Evolutionary conservation across 441 rosid genomes (phyloP).

Genomic region (Macaranga tanarius): DNA sequence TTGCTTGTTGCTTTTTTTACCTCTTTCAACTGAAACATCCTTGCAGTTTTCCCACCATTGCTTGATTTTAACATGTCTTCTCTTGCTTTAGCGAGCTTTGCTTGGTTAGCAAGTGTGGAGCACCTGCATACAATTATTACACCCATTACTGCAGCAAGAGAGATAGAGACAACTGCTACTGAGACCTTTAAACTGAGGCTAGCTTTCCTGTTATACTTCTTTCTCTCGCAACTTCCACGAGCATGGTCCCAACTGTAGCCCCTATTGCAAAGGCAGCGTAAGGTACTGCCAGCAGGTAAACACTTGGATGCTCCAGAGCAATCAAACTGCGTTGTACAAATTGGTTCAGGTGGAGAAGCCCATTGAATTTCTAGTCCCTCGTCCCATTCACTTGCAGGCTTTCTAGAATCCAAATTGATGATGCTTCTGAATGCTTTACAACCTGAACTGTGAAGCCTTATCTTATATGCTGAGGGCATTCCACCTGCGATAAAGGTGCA

Average conservation of each 20-base stretch:
- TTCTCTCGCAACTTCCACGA: slow-evolving; percentile 37
- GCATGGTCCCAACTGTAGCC: slow-evolving; percentile 44
- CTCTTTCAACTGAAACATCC: slow-evolving; percentile 53
- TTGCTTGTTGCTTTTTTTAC: slow-evolving; percentile 63
- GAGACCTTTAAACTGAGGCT: slow-evolving; percentile 36
- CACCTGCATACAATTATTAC: slow-evolving; percentile 24
- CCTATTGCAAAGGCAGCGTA: slow-evolving; percentile 48
- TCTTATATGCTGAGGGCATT: slow-evolving; percentile 59
- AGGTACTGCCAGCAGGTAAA: slow-evolving; percentile 25
- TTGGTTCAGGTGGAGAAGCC: slow-evolving; percentile 50
- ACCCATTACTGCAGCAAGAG: slow-evolving; percentile 16
- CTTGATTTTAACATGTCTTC: slow-evolving; percentile 45
- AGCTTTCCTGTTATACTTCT: slow-evolving; percentile 23
- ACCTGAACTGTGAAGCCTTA: slow-evolving; percentile 58
- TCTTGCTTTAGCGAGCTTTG: slow-evolving; percentile 43
- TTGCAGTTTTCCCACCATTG: slow-evolving; percentile 45
- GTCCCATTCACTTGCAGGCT: slow-evolving; percentile 46
- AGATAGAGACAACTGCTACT: slow-evolving; percentile 30
- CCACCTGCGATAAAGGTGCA: slow-evolving; percentile 62
- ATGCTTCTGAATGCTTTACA: slow-evolving; percentile 62
- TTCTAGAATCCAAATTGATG: slow-evolving; percentile 42
- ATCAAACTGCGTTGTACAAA: slow-evolving; percentile 42
- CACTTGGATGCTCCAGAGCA: slow-evolving; percentile 52
- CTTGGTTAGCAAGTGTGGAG: slow-evolving; percentile 24
- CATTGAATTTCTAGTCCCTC: slow-evolving; percentile 64